A percentile compares a stretch with the other conserved stretches of the same genome.
These are phyloP conservation scores for Solanum pennellii DNA, from an alignment of 257 asterid species.

Conservation along the genomic window DNA sequence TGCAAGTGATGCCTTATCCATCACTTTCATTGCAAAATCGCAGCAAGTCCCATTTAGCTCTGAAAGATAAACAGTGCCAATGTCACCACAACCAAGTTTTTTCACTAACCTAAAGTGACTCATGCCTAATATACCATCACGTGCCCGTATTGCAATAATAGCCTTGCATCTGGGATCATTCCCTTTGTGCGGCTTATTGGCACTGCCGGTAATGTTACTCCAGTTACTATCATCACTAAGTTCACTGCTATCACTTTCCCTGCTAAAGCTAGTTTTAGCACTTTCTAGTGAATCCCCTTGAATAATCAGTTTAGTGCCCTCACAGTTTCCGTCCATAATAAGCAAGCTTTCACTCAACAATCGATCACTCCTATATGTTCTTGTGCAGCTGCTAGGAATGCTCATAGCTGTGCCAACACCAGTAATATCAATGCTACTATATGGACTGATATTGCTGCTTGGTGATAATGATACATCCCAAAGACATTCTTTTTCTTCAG, in stretches of 20 bases:
- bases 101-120: slow-evolving; percentile 39
- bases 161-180: slow-evolving; percentile 59
- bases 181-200: slow-evolving; percentile 50
- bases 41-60: slow-evolving; percentile 36
- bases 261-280: slow-evolving; percentile 35
- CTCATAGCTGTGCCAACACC: slow-evolving; percentile 41
- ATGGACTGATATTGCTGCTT: slow-evolving; percentile 42
- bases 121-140: slow-evolving; percentile 52
- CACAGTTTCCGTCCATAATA: slow-evolving; percentile 26
- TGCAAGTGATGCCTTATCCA: slow-evolving; percentile 49
- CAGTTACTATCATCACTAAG: slow-evolving; percentile 55
- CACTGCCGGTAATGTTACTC: slow-evolving; percentile 45
- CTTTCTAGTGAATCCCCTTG: slow-evolving; percentile 42
- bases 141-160: slow-evolving; percentile 29
- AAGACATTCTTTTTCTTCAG: slow-evolving; percentile 39
- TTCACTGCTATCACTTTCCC: slow-evolving; percentile 45
- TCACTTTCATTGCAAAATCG: slow-evolving; percentile 45
- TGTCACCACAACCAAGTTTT: slow-evolving; percentile 50
- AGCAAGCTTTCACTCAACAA: slow-evolving; percentile 46
- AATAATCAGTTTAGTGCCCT: slow-evolving; percentile 20
- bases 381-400: slow-evolving; percentile 28
- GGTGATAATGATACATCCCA: slow-evolving; percentile 52
- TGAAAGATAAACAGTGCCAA: slow-evolving; percentile 56
- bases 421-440: slow-evolving; percentile 36
- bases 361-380: slow-evolving; percentile 39